Evolutionary conservation across 441 rosid species (phyloP).

Genomic region (Mallotus japonicus): DNA sequence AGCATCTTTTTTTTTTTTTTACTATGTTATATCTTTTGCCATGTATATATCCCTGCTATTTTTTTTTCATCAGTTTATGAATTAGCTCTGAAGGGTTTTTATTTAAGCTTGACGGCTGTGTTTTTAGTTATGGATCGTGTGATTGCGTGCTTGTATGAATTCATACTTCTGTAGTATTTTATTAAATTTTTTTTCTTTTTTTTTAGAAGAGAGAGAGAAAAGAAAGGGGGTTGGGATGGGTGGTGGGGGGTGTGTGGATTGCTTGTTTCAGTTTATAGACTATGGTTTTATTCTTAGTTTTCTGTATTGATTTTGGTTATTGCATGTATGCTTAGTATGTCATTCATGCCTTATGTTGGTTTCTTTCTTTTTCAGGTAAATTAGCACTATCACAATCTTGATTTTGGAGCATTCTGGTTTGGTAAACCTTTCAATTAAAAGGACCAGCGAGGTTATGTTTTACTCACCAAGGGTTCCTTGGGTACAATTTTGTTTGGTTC

Average conservation of each 20-base stretch:
- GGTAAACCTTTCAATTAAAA: conserved; percentile 57
- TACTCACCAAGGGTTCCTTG: conserved; percentile 77
- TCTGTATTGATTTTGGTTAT: not conserved
- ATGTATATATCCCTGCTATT: not conserved
- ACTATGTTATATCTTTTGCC: not conserved
- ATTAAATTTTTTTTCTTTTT: too few species aligned
- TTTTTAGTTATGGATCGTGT: not conserved
- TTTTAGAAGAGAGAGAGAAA: too few species aligned
- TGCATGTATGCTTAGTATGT: not conserved
- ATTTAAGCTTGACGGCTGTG: not conserved
- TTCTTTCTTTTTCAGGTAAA: conserved; percentile 60
- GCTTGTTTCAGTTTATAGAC: too few species aligned
- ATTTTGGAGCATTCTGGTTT: conserved; percentile 66
- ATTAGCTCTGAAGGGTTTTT: not conserved
- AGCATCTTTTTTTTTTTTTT: not conserved
- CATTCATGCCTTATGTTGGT: not conserved
- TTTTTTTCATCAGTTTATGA: not conserved
- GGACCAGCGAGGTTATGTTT: conserved; percentile 62
- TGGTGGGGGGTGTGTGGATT: too few species aligned
- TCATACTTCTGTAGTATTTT: too few species aligned
- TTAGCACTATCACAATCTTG: conserved; percentile 51
- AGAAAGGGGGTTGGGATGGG: too few species aligned
- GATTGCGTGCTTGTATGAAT: not conserved
- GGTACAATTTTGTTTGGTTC: conserved; percentile 76
- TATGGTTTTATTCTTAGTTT: not conserved